Conservation (phyloP, 2,329 filamentous ascomycete genomes). For the Diplodia intermedia region DNA sequence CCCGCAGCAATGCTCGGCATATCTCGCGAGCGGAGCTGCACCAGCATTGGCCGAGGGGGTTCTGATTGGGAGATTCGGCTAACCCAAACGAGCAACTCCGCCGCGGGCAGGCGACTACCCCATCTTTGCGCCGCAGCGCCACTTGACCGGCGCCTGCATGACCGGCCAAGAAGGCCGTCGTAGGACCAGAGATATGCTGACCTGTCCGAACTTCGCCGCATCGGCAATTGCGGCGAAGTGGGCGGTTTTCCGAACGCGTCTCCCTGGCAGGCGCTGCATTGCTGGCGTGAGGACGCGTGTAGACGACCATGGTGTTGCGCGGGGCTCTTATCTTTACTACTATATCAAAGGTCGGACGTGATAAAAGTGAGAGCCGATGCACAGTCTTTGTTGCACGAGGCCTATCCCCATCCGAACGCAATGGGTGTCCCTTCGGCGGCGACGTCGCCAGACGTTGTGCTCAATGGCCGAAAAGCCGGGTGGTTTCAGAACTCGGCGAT, state of each 20-base stretch:
- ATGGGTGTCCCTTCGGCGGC: neutral
- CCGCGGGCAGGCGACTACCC: neutral
- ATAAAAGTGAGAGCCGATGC: neutral
- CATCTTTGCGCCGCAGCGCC: neutral
- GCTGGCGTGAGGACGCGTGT: neutral
- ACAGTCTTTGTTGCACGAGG: neutral
- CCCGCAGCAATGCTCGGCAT: neutral
- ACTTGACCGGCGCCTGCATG: neutral
- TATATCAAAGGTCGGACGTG: neutral
- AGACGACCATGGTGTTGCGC: neutral
- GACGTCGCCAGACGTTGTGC: neutral
- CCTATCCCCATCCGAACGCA: neutral
- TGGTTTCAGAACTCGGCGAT: slow-evolving; percentile 26
- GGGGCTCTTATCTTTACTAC: neutral
- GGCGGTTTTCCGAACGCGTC: neutral
- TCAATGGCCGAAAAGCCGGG: neutral
- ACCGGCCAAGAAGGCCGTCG: neutral
- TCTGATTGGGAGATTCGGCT: neutral
- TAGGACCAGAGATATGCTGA: neutral
- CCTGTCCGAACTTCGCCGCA: neutral
- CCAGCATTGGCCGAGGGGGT: neutral
- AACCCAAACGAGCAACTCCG: neutral
- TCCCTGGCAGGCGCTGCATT: neutral
- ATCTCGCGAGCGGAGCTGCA: neutral
- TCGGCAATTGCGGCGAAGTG: slow-evolving; percentile 7